Evolutionary conservation across 305 asterid species (phyloP), one percentile per base, ranked within the genome.

Genomic region (Ajuga reptans): DNA sequence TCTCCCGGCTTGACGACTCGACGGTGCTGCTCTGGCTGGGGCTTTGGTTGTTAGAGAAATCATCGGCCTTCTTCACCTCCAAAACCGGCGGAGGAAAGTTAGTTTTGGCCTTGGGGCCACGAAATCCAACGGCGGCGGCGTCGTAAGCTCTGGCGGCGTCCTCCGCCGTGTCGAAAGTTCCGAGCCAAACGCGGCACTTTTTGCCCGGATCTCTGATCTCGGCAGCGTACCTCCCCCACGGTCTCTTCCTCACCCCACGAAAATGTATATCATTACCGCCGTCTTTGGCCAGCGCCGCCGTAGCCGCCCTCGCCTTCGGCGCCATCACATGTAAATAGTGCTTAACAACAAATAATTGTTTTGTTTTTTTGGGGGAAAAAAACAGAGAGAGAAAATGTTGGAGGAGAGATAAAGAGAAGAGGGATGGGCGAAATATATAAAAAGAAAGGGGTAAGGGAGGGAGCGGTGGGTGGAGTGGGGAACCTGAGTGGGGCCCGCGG

Each of bases 161-260:
- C 69, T 83, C 90, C 43, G 88, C 85, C 41, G 91, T 81, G 61
- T 83, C 88, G 69, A 83, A 85, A 0, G 91, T 85, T 0, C 88
- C 91, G 0, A 85, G 71, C 88, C 90, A 85, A 0, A 85, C 88
- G 46, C 88, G 84, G 54, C 76, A 64, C 61, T 78, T 83, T 68
- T 80, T 85, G 0, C 47, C 69, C 6, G 91, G 91, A 69, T 85
- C 91, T 15, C 87, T 77, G 60, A 83, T 85, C 71, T 83, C 91
- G 4, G 88, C 84, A 6, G 85, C 88, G 55, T 76, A 85, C 14
- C 87, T 51, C 0, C 91, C 88, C 91, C 88, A 83, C 0, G 91
- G 88, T 64, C 91, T 34, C 81, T 82, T 80, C 36, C 89, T 63
- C 0, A 85, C 91, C 0, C 91, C 91, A 0, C 91, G 84, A 11